A percentile compares a stretch with the other conserved stretches of the same genome.
Conservation (phyloP, 106 monocot species). For the Xerophyta viscosa region DNA sequence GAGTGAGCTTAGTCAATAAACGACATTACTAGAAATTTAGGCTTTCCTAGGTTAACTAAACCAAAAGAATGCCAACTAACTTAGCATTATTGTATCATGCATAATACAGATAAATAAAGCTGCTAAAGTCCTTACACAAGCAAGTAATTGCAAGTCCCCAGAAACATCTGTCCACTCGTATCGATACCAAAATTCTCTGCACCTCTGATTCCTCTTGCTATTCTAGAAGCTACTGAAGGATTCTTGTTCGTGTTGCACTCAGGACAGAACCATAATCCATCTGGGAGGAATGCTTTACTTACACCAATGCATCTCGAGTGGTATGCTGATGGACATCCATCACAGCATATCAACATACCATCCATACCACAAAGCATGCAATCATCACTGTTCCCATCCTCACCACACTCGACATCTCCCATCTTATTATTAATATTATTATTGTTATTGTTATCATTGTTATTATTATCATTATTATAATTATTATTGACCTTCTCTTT, state of each 20-base stretch:
- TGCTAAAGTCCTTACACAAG: constrained; percentile 56
- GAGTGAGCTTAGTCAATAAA: too few relatives aligned
- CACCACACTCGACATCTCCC: constrained; percentile 10
- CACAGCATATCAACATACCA: constrained; percentile 83
- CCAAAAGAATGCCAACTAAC: background rate
- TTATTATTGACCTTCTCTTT: too few relatives aligned
- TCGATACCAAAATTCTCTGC: constrained; percentile 69
- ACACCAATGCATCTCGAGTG: constrained; percentile 92
- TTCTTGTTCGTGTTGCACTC: constrained; percentile 56
- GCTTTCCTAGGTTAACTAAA: too few relatives aligned
- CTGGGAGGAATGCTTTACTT: constrained; percentile 63
- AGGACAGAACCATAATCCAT: constrained; percentile 78
- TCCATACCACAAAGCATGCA: constrained; percentile 92
- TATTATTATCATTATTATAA: too few relatives aligned
- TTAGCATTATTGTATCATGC: background rate
- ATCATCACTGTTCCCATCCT: constrained; percentile 80
- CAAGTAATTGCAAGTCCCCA: constrained; percentile 86
- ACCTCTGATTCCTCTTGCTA: constrained; percentile 57
- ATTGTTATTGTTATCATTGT: too few relatives aligned
- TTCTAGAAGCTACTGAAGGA: constrained; percentile 29
- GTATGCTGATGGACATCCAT: constrained; percentile 88
- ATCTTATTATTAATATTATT: too few relatives aligned
- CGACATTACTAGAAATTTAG: too few relatives aligned
- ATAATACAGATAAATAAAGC: background rate
- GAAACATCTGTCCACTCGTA: constrained; percentile 45